A percentile compares a stretch with the other conserved stretches of the same genome.
Evolutionary conservation across 306 rosid genomes (phyloP).

Genomic region (Dryas drummondii): DNA sequence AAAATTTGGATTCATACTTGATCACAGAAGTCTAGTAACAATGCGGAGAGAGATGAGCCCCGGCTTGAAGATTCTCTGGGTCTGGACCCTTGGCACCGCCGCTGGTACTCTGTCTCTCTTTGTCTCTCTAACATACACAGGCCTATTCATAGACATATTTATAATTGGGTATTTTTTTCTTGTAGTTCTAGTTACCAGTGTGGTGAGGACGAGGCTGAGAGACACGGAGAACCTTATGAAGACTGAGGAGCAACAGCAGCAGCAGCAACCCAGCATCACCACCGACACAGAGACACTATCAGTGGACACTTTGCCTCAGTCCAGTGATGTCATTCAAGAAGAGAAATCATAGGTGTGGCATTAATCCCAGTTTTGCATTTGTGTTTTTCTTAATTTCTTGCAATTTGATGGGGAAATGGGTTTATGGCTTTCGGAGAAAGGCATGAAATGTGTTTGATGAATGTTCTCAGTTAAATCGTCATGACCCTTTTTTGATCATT

Average conservation of each 20-base stretch:
- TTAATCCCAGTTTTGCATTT: background rate
- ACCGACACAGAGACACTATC: constrained; percentile 26
- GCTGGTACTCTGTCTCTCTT: constrained; percentile 43
- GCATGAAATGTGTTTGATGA: constrained; percentile 46
- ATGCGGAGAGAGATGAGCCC: constrained; percentile 76
- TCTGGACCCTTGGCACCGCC: constrained; percentile 92
- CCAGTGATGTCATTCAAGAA: constrained; percentile 20
- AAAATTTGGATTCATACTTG: too few species aligned
- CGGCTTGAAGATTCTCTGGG: constrained; percentile 81
- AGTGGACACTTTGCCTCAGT: constrained; percentile 23
- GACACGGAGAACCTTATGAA: constrained; percentile 50
- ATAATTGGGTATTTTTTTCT: background rate
- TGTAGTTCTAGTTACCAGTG: constrained; percentile 62
- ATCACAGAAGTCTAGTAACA: background rate
- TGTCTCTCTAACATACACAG: background rate
- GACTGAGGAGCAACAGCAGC: constrained; percentile 38
- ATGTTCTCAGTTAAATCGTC: constrained; percentile 30
- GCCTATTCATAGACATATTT: background rate
- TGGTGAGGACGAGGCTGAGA: constrained; percentile 49
- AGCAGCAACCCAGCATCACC: constrained; percentile 25
- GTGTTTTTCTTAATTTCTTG: background rate
- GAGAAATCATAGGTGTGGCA: constrained; percentile 36
- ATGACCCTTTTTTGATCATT: background rate
- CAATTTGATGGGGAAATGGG: background rate
- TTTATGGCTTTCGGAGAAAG: constrained; percentile 3